Conservation (phyloP, 495 filamentous ascomycete species). For the Neurospora sp. region DNA sequence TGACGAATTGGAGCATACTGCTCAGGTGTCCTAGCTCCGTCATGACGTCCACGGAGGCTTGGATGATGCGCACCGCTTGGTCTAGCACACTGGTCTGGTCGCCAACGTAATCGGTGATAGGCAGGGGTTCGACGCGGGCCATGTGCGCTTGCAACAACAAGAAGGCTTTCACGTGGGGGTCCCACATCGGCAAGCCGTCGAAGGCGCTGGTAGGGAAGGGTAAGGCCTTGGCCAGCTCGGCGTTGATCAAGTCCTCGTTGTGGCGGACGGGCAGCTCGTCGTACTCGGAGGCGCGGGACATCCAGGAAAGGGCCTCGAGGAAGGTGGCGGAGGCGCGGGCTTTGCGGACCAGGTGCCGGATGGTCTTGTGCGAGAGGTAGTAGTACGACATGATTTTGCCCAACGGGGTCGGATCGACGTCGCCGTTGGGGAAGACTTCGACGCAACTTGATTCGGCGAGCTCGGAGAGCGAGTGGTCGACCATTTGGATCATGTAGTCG, state of each 20-base stretch:
- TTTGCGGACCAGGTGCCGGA: conserved; percentile 67
- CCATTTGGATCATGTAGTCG: conserved; percentile 84
- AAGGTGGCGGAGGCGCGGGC: conserved; percentile 72
- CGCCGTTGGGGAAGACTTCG: conserved; percentile 69
- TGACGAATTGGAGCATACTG: conserved; percentile 68
- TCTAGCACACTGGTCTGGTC: conserved; percentile 87
- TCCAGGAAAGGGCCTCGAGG: conserved; percentile 81
- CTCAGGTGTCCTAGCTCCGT: conserved; percentile 78
- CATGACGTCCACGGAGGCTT: conserved; percentile 84
- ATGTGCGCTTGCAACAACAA: conserved; percentile 90
- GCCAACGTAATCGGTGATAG: conserved; percentile 94
- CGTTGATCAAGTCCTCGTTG: conserved; percentile 98
- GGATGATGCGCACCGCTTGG: conserved; percentile 91
- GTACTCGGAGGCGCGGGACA: conserved; percentile 89
- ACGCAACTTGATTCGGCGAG: conserved; percentile 78
- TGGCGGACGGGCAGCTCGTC: conserved; percentile 97
- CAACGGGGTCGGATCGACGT: conserved; percentile 77
- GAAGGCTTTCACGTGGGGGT: conserved; percentile 96
- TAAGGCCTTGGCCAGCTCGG: conserved; percentile 73
- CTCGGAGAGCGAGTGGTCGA: conserved; percentile 73
- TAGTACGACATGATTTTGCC: conserved; percentile 99
- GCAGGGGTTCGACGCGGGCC: conserved; percentile 70
- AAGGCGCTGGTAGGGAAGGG: conserved; percentile 45
- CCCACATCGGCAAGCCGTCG: conserved; percentile 75
- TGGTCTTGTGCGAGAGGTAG: conserved; percentile 93